Percentiles rank a stretch among this genome's conserved stretches.
These are phyloP conservation scores for Globisporangium apiculatum DNA, from an alignment of 352 stramenopile genomes.

Conservation along the genomic window DNA sequence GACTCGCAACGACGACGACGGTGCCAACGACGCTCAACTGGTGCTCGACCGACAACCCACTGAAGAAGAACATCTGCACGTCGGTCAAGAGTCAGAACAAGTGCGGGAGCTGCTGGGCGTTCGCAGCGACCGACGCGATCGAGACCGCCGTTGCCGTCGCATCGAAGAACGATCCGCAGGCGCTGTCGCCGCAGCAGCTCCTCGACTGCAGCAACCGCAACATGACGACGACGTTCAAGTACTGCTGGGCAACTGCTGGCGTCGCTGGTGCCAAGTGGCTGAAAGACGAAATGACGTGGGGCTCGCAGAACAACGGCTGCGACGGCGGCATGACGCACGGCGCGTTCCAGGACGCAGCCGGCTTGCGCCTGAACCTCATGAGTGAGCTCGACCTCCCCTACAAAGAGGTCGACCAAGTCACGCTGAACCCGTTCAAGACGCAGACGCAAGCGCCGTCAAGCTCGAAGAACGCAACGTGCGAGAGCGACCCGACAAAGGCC, in stretches of 20 bases:
- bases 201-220: slow-evolving; percentile 63
- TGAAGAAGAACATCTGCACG: slow-evolving; percentile 59
- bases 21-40: slow-evolving; percentile 49
- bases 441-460: slow-evolving; percentile 5
- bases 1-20: slow-evolving; percentile 9
- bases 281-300: slow-evolving; percentile 60
- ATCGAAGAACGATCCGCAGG: slow-evolving; percentile 27
- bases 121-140: slow-evolving; percentile 69
- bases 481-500: slow-evolving; percentile 24
- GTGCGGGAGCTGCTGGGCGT: slow-evolving; percentile 80
- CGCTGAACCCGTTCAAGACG: slow-evolving; percentile 20
- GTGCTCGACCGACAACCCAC: slow-evolving; percentile 65
- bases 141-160: slow-evolving; percentile 61
- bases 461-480: slow-evolving; percentile 29
- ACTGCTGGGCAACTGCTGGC: slow-evolving; percentile 57
- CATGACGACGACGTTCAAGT: slow-evolving; percentile 67
- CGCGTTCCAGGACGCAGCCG: slow-evolving; percentile 67
- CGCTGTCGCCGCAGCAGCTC: slow-evolving; percentile 77
- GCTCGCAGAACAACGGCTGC: slow-evolving; percentile 69
- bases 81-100: slow-evolving; percentile 74
- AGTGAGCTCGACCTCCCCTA: slow-evolving; percentile 64
- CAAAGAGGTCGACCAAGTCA: slow-evolving; percentile 32
- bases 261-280: slow-evolving; percentile 53
- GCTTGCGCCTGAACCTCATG: slow-evolving; percentile 40
- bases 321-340: slow-evolving; percentile 80